Evolutionary conservation across 2,329 filamentous ascomycete species (phyloP).

Genomic region (Ophiostoma sp.): DNA sequence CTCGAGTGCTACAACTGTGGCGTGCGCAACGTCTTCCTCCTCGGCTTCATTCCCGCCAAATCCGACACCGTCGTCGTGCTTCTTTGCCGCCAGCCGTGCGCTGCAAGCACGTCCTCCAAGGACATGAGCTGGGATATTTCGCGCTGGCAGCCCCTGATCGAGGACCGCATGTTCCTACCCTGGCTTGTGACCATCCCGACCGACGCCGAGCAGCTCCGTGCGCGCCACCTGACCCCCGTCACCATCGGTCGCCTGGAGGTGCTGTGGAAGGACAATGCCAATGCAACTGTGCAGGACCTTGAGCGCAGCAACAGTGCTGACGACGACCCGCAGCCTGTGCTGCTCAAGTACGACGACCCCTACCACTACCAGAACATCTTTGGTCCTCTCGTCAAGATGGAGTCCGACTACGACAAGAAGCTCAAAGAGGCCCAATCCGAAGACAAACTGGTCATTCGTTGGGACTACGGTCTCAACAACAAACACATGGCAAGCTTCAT

Average conservation of each 20-base stretch:
- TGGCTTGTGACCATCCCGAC: conserved; percentile 89
- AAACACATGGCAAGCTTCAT: conserved; percentile 95
- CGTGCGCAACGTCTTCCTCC: conserved; percentile 96
- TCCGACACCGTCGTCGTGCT: conserved; percentile 97
- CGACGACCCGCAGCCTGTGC: conserved; percentile 87
- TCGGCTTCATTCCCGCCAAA: conserved; percentile 97
- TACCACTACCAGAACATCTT: conserved; percentile 99
- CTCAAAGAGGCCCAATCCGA: conserved; percentile 97
- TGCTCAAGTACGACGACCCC: conserved; percentile 91
- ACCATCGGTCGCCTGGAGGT: conserved; percentile 96
- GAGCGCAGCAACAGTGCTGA: conserved; percentile 89
- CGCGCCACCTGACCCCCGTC: conserved; percentile 84
- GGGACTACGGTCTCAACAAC: conserved; percentile 94
- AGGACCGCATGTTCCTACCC: conserved; percentile 87
- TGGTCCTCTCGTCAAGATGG: conserved; percentile 95
- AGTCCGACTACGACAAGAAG: conserved; percentile 98
- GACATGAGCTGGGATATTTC: conserved; percentile 99
- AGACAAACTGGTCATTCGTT: conserved; percentile 87
- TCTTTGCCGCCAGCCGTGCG: conserved; percentile 92
- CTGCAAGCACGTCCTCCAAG: conserved; percentile 89
- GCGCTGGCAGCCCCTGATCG: conserved; percentile 94
- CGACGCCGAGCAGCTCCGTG: conserved; percentile 92
- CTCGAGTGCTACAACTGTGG: conserved; percentile 99
- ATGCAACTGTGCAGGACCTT: conserved; percentile 80
- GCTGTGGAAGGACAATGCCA: conserved; percentile 94